A percentile compares a stretch with the other conserved stretches of the same genome.
phyloP scores from a whole-genome alignment of 768 basidiomycete species.

The Russula earlei region DNA sequence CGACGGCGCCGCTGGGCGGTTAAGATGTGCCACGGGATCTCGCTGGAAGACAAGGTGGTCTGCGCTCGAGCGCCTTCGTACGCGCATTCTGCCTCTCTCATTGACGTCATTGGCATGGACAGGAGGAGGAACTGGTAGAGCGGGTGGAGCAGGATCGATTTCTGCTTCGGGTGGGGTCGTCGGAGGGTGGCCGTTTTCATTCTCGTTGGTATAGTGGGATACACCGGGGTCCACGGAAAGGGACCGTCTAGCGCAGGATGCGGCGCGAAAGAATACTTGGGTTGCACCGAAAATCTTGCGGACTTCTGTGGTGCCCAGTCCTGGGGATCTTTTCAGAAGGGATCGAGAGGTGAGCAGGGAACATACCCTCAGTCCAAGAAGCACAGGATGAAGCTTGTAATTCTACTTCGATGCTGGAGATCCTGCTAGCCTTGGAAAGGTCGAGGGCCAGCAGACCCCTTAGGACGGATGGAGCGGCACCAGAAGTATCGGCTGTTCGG shows the following conservation, averaged over 20 bases:
- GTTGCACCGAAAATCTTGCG: slow-evolving; percentile 63
- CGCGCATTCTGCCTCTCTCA: slow-evolving; percentile 22
- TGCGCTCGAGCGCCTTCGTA: slow-evolving; percentile 25
- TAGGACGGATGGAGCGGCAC: slow-evolving; percentile 45
- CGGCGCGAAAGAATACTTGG: slow-evolving; percentile 63
- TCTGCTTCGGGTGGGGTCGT: background rate
- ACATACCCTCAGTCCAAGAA: slow-evolving; percentile 80
- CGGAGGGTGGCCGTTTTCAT: slow-evolving; percentile 30
- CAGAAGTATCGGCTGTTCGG: slow-evolving; percentile 30
- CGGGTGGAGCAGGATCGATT: no score
- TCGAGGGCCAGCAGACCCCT: slow-evolving; percentile 56
- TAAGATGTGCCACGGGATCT: slow-evolving; percentile 24
- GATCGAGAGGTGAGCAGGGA: background rate
- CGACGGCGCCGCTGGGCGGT: slow-evolving; percentile 21
- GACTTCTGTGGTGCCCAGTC: slow-evolving; percentile 68
- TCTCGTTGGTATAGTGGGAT: slow-evolving; percentile 32
- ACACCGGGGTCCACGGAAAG: slow-evolving; percentile 44
- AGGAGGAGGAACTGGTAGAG: background rate
- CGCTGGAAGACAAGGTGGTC: slow-evolving; percentile 28
- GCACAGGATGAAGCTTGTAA: slow-evolving; percentile 63
- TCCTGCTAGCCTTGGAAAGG: slow-evolving; percentile 68
- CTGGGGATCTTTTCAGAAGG: slow-evolving; percentile 43
- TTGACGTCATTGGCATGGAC: background rate
- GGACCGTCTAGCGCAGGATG: slow-evolving; percentile 35
- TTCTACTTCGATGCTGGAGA: slow-evolving; percentile 78